Percentiles rank a stretch among this genome's conserved stretches.
These are phyloP conservation scores for Pleurotus tuoliensis DNA, from an alignment of 768 basidiomycete species.

Conservation along the genomic window DNA sequence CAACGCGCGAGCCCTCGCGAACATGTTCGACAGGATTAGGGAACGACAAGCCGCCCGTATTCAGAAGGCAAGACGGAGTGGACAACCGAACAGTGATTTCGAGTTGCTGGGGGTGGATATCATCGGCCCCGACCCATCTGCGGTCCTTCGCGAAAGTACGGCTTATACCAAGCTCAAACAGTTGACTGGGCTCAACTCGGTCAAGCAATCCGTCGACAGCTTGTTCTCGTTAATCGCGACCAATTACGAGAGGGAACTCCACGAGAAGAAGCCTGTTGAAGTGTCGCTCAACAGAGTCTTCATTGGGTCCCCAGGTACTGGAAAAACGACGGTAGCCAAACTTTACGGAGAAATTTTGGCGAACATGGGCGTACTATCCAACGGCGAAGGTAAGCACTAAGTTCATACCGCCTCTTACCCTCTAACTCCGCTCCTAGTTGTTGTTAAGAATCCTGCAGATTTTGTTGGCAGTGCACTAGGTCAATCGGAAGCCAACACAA, in stretches of 20 bases:
- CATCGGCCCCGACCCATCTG: slow-evolving; percentile 61
- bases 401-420: no score
- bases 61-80: slow-evolving; percentile 33
- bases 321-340: slow-evolving; percentile 68
- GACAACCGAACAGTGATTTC: slow-evolving; percentile 43
- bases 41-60: slow-evolving; percentile 55
- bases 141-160: slow-evolving; percentile 37
- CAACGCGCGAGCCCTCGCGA: slow-evolving; percentile 60
- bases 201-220: slow-evolving; percentile 51
- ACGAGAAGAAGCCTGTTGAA: slow-evolving; percentile 47
- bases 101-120: slow-evolving; percentile 49
- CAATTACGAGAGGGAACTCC: slow-evolving; percentile 60
- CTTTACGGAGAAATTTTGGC: slow-evolving; percentile 62
- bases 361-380: slow-evolving; percentile 62
- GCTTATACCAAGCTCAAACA: slow-evolving; percentile 50
- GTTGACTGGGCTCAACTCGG: slow-evolving; percentile 50
- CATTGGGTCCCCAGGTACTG: slow-evolving; percentile 66
- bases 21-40: slow-evolving; percentile 39
- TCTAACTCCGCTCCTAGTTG: slow-evolving; percentile 33
- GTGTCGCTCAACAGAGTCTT: slow-evolving; percentile 63
- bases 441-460: slow-evolving; percentile 66
- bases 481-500: slow-evolving; percentile 61
- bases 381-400: slow-evolving; percentile 54
- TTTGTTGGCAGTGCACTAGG: slow-evolving; percentile 60
- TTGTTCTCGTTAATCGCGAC: slow-evolving; percentile 41